Evolutionary conservation across 495 filamentous ascomycete genomes (phyloP).

Genomic region (Aspergillus wentii): DNA sequence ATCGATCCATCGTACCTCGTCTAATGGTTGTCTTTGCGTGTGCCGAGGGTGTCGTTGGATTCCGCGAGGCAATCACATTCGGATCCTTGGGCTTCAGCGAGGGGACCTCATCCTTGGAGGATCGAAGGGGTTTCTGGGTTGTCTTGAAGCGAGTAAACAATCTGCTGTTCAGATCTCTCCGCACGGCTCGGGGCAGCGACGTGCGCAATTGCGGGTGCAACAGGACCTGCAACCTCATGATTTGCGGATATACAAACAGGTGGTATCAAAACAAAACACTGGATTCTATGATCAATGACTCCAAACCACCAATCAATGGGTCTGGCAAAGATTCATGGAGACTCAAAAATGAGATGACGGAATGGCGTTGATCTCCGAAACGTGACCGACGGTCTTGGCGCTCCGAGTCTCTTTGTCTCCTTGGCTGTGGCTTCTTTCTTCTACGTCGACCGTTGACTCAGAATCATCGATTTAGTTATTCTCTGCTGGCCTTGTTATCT

Average conservation of each 20-base stretch:
- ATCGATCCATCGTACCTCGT: slow-evolving; percentile 21
- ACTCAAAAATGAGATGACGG: too few species aligned
- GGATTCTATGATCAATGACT: neutral
- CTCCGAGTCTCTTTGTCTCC: slow-evolving; percentile 1
- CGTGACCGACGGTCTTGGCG: slow-evolving; percentile 6
- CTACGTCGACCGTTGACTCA: neutral
- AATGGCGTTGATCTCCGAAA: too few species aligned
- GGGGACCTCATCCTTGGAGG: slow-evolving; percentile 19
- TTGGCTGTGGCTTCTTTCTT: slow-evolving; percentile 1
- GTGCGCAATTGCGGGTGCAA: slow-evolving; percentile 32
- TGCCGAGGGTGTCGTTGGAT: slow-evolving; percentile 8
- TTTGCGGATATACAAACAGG: neutral
- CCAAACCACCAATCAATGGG: too few species aligned
- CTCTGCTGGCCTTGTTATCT: too few species aligned
- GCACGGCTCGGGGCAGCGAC: slow-evolving; percentile 18
- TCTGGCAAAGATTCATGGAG: too few species aligned
- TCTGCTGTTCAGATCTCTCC: slow-evolving; percentile 21
- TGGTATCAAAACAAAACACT: neutral
- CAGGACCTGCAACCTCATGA: slow-evolving; percentile 27
- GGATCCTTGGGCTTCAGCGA: slow-evolving; percentile 18
- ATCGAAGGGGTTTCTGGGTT: slow-evolving; percentile 16
- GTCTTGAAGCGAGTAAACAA: slow-evolving; percentile 30
- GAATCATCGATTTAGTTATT: neutral
- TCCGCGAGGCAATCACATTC: slow-evolving; percentile 5
- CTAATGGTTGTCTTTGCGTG: slow-evolving; percentile 22